A percentile compares a stretch with the other conserved stretches of the same genome.
Conservation (phyloP, 2,329 filamentous ascomycete genomes). For the Epichloe bromicola region DNA sequence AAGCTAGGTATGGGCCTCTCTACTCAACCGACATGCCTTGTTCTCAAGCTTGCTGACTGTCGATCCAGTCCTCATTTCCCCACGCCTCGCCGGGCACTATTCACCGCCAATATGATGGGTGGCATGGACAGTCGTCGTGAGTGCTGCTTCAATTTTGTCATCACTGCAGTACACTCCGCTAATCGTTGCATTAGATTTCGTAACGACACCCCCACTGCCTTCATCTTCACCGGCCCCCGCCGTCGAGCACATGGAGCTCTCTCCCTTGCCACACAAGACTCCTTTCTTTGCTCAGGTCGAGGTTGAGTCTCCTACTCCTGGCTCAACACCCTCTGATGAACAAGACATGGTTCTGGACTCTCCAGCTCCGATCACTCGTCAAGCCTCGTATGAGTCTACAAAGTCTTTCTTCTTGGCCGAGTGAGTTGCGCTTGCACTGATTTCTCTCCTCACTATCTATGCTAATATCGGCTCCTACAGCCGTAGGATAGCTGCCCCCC, state of each 20-base stretch:
- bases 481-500: slow-evolving; percentile 52
- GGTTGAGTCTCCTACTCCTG: slow-evolving; percentile 59
- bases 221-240: slow-evolving; percentile 67
- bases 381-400: slow-evolving; percentile 33
- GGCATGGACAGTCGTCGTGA: slow-evolving; percentile 23
- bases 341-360: slow-evolving; percentile 44
- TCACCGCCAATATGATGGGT: slow-evolving; percentile 25
- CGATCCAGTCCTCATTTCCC: slow-evolving; percentile 26
- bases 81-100: slow-evolving; percentile 28
- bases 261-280: slow-evolving; percentile 78
- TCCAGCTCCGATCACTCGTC: slow-evolving; percentile 35
- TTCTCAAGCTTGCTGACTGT: neutral
- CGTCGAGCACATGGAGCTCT: slow-evolving; percentile 82
- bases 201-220: slow-evolving; percentile 71
- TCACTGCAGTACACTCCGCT: neutral
- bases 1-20: slow-evolving; percentile 53
- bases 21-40: neutral
- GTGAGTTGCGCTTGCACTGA: slow-evolving; percentile 28
- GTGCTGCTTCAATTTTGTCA: neutral
- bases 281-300: slow-evolving; percentile 54
- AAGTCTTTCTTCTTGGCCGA: slow-evolving; percentile 36
- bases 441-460: slow-evolving; percentile 4
- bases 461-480: slow-evolving; percentile 26
- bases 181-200: slow-evolving; percentile 39
- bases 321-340: slow-evolving; percentile 26